phyloP scores from a whole-genome alignment of 1,284 basidiomycete genomes.

The Malassezia globosa region DNA sequence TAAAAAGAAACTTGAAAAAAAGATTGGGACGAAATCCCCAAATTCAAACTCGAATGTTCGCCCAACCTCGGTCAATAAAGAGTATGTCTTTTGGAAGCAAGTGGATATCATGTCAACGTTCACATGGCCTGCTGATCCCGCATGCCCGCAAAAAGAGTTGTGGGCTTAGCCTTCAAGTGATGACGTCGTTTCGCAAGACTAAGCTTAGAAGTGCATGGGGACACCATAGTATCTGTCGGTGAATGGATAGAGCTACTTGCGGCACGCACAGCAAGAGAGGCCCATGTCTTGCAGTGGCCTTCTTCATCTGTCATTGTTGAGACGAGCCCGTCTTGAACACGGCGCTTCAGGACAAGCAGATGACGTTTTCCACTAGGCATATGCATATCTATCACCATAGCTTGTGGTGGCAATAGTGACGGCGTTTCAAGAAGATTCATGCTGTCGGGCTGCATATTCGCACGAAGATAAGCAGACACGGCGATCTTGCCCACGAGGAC shows the following conservation, averaged over 20 bases:
- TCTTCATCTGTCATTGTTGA: slow-evolving; percentile 37
- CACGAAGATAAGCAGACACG: slow-evolving; percentile 6
- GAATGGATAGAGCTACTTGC: slow-evolving; percentile 39
- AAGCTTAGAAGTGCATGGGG: slow-evolving; percentile 44
- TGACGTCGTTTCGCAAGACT: slow-evolving; percentile 44
- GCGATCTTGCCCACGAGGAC: slow-evolving; percentile 37
- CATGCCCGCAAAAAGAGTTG: slow-evolving; percentile 34
- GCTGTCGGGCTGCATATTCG: slow-evolving; percentile 14
- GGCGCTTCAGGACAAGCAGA: slow-evolving; percentile 41
- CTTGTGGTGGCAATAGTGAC: slow-evolving; percentile 32
- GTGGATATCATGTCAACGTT: not conserved
- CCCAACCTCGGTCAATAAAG: too few species aligned
- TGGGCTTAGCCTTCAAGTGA: slow-evolving; percentile 40
- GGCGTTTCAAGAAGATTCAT: slow-evolving; percentile 40
- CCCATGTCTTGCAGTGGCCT: slow-evolving; percentile 32
- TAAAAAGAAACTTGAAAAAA: not conserved
- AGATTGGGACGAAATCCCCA: not conserved
- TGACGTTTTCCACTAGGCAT: slow-evolving; percentile 13
- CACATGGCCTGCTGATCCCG: not conserved
- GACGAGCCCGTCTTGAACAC: slow-evolving; percentile 34
- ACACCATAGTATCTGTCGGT: slow-evolving; percentile 44
- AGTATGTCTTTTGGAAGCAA: too few species aligned
- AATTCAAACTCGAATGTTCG: not conserved
- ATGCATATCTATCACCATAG: slow-evolving; percentile 37
- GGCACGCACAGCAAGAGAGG: slow-evolving; percentile 31